Evolutionary conservation across 2,329 filamentous ascomycete genomes (phyloP).

Genomic region (Cryphonectria nitschkei): DNA sequence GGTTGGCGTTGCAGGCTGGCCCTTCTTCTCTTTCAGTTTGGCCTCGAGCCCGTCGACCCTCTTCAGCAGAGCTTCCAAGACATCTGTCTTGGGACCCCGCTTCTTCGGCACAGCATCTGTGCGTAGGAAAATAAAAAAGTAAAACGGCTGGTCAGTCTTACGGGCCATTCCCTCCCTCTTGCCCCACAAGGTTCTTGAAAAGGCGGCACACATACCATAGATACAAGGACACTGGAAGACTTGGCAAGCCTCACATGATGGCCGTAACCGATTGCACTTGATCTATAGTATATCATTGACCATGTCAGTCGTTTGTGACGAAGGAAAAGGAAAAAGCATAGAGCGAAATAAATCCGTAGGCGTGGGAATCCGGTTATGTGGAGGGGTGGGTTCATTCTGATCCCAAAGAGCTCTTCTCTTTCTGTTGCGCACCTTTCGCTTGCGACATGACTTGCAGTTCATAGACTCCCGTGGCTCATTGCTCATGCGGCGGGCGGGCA

Average conservation of each 20-base stretch:
- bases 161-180: not conserved
- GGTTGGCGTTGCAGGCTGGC: constrained; percentile 35
- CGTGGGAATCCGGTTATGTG: not conserved
- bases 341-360: not conserved
- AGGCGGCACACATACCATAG: constrained; percentile 67
- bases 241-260: constrained; percentile 86
- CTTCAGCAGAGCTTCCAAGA: constrained; percentile 81
- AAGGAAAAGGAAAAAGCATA: not conserved
- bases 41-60: constrained; percentile 85
- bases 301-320: constrained; percentile 19
- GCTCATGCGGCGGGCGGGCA: constrained; percentile 71
- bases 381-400: not conserved
- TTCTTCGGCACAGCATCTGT: constrained; percentile 88
- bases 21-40: constrained; percentile 68
- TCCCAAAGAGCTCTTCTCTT: constrained; percentile 1
- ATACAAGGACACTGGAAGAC: constrained; percentile 87
- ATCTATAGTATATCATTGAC: constrained; percentile 60
- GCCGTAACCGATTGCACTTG: constrained; percentile 85
- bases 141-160: constrained; percentile 20
- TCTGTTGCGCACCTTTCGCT: constrained; percentile 73
- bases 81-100: constrained; percentile 86
- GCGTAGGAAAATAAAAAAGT: not conserved
- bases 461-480: constrained; percentile 85
- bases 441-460: constrained; percentile 95
- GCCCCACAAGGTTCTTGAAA: not conserved